phyloP scores from a whole-genome alignment of 2,329 filamentous ascomycete species.

The Trichoderma sp. region DNA sequence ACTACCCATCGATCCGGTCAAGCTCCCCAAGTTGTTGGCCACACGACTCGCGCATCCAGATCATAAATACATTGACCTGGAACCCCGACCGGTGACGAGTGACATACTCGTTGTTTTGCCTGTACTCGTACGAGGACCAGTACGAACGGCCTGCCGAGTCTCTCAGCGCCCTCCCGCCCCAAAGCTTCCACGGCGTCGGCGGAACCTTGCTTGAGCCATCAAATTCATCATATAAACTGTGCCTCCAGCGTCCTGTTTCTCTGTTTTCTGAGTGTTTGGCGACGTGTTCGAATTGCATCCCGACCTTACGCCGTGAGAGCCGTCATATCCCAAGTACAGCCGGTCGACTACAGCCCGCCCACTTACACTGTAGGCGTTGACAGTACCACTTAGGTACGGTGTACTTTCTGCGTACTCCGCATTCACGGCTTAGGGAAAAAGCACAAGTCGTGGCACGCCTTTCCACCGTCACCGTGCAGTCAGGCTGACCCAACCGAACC shows the following conservation, averaged over 20 bases:
- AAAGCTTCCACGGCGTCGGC: not conserved
- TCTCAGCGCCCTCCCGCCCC: not conserved
- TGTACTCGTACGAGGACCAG: not conserved
- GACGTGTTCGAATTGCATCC: not conserved
- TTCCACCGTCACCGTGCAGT: conserved; percentile 5
- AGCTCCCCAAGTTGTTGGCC: not conserved
- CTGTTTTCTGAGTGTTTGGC: not conserved
- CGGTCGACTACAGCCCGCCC: not conserved
- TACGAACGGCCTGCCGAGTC: not conserved
- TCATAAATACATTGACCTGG: conserved; percentile 13
- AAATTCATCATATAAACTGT: not conserved
- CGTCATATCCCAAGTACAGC: not conserved
- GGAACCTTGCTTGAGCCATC: not conserved
- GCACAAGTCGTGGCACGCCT: not conserved
- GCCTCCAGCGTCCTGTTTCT: not conserved
- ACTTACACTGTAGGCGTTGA: not conserved
- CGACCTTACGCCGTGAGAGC: conserved; percentile 2
- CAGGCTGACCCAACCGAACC: conserved; percentile 3
- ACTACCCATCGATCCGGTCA: not conserved
- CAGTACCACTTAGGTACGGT: conserved; percentile 2
- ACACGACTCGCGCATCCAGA: conserved; percentile 5
- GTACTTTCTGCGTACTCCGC: conserved; percentile 1
- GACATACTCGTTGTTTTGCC: conserved; percentile 1
- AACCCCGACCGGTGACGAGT: not conserved
- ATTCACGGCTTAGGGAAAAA: not conserved